These are phyloP conservation scores for Alternaria ventricosa DNA, from an alignment of 2,329 filamentous ascomycete genomes.

Conservation along the genomic window DNA sequence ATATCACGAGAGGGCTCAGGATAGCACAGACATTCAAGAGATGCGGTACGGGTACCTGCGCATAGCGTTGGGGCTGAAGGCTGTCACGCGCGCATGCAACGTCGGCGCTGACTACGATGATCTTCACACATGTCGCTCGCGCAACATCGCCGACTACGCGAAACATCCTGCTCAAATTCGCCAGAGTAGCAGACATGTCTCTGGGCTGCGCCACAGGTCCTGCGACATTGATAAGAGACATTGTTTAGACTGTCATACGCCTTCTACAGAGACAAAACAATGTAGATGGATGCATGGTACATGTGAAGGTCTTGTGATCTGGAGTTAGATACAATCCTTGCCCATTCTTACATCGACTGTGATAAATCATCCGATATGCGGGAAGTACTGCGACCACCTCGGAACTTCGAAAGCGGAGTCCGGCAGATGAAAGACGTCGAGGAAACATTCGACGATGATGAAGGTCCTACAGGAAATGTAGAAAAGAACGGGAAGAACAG, in stretches of 20 bases:
- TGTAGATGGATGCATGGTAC: too few relatives aligned
- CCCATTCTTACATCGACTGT: neutral
- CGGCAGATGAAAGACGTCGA: neutral
- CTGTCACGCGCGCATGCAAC: neutral
- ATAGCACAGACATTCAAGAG: neutral
- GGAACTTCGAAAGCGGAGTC: neutral
- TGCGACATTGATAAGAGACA: too few relatives aligned
- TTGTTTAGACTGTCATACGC: too few relatives aligned
- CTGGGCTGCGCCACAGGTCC: neutral
- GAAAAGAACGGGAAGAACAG: neutral
- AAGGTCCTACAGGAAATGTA: neutral
- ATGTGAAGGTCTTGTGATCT: too few relatives aligned
- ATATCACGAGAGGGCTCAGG: neutral
- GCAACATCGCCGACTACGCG: neutral
- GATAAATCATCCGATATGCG: neutral
- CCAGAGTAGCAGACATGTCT: neutral
- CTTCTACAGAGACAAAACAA: too few relatives aligned
- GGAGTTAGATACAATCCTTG: neutral
- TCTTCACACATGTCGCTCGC: fast-evolving
- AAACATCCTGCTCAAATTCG: neutral
- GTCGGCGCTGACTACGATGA: neutral
- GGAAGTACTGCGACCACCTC: neutral
- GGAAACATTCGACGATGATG: neutral
- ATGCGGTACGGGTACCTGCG: neutral
- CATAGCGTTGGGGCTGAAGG: neutral